Conservation (phyloP, 2,329 filamentous ascomycete species). For the Phyllosticta citrichinensis region DNA sequence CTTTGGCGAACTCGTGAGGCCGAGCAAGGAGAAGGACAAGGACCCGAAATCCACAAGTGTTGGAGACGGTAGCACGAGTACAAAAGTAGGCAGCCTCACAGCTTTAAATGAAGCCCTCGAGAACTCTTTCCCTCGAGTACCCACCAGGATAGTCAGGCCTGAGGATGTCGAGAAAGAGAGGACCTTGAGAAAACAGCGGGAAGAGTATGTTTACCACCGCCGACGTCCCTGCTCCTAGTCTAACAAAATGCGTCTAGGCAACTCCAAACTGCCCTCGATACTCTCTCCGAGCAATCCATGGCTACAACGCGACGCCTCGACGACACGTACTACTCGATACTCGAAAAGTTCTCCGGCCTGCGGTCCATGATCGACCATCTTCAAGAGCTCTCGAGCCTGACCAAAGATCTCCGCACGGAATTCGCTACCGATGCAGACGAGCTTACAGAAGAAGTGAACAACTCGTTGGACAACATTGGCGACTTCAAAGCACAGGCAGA, state of each 20-base stretch:
- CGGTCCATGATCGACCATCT: conserved; percentile 55
- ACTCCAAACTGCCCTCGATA: conserved; percentile 30
- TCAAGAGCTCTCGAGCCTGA: conserved; percentile 55
- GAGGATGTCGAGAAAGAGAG: conserved; percentile 31
- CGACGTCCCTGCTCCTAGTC: not conserved
- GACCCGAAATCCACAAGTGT: not conserved
- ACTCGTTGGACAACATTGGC: conserved; percentile 51
- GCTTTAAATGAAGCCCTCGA: not conserved
- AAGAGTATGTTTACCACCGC: conserved; percentile 22
- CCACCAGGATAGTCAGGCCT: conserved; percentile 23
- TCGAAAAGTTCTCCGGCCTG: conserved; percentile 57
- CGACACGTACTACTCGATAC: conserved; percentile 62
- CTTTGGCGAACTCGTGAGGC: conserved; percentile 34
- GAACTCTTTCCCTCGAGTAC: not conserved
- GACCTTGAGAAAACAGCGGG: conserved; percentile 24
- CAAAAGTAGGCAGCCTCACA: conserved; percentile 20
- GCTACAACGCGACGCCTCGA: conserved; percentile 57
- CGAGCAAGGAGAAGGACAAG: conserved; percentile 17
- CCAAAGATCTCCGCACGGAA: conserved; percentile 45
- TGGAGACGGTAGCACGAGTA: conserved; percentile 20
- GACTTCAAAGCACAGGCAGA: conserved; percentile 56
- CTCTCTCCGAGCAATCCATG: conserved; percentile 50
- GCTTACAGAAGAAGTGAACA: conserved; percentile 49
- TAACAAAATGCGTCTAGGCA: conserved; percentile 18
- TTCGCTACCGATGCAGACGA: conserved; percentile 53